These are phyloP conservation scores for Penicillium brevicompactum DNA, from an alignment of 2,329 filamentous ascomycete species.

Conservation along the genomic window DNA sequence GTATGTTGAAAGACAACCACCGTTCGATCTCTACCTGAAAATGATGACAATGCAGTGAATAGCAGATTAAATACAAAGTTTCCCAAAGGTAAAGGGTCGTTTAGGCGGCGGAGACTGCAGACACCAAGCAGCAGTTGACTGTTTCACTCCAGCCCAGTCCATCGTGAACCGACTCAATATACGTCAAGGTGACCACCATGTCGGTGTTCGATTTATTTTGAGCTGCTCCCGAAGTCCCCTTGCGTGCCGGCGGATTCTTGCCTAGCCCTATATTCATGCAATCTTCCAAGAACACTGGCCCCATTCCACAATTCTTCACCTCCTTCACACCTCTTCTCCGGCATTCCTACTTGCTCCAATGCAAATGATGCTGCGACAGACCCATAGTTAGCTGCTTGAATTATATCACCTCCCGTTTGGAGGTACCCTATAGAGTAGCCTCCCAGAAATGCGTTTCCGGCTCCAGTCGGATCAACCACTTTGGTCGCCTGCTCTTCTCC, in stretches of 20 bases:
- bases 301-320: conserved; percentile 25
- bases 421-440: conserved; percentile 32
- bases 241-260: background rate
- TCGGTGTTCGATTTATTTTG: background rate
- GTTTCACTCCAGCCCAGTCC: too few relatives aligned
- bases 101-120: too few relatives aligned
- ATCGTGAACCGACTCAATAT: too few relatives aligned
- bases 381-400: conserved; percentile 33
- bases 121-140: too few relatives aligned
- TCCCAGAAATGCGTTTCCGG: conserved; percentile 41
- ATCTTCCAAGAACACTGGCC: conserved; percentile 9
- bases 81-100: too few relatives aligned
- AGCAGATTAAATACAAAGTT: too few relatives aligned
- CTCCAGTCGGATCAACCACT: conserved; percentile 40
- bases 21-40: too few relatives aligned
- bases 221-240: background rate
- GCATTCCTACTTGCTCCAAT: conserved; percentile 34
- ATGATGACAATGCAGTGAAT: too few relatives aligned
- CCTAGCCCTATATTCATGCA: conserved; percentile 20
- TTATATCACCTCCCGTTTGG: conserved; percentile 17
- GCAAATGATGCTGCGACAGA: conserved; percentile 38
- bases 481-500: conserved; percentile 2
- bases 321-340: conserved; percentile 3
- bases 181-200: too few relatives aligned
- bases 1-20: too few relatives aligned